Base-by-base conservation (phyloP, 345 rosid genomes). In the Boechera retrofracta region DNA sequence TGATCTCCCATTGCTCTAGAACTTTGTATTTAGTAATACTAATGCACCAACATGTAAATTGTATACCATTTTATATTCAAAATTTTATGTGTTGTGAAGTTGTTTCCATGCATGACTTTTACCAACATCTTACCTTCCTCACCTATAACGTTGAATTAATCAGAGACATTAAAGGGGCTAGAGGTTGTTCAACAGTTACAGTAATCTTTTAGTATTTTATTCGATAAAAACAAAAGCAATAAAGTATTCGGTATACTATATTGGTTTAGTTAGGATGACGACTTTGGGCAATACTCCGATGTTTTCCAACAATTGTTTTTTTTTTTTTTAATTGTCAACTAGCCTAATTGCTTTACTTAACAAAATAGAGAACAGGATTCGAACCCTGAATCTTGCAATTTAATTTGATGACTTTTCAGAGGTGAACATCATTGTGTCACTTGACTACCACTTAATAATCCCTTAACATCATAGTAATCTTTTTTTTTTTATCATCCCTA, bases 151-250 rank as follows among this genome's bases (percentile, higher is more conserved):
- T 77, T 70, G 80, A 78, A 64, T 35, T 26, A 74, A 41, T 64
- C 32, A 60, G 61, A 32, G 45, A 61, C 67, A 57, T 26, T 28
- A 15, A 55, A 54, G 29, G 15, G 52, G 31, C 4, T n/a, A 28
- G 74, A 36, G 82, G 87, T 84, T 51, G 95, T 82, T 90, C 82
- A 87, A 79, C 95, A 42, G 64, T 69, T 49, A 31, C 11, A 2
- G 42, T 73, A 64, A 21, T 21, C 12, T 74, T 67, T 13, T 11
- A 15, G 48, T 69, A 53, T 41, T 61, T 61, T 61, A 41, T 69
- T 68, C 10, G 15, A 35, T 57, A 48, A 48, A 26, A 5, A 57
- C 59, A 66, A 47, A 56, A 55, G 29, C 58, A 74, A 56, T 4
- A 33, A 67, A 67, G 18, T 15, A 55, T 65, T 55, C 55, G 66